These are phyloP conservation scores for Eutreptiella sp. DNA, from an alignment of 208 protist genomes.

Conservation along the genomic window DNA sequence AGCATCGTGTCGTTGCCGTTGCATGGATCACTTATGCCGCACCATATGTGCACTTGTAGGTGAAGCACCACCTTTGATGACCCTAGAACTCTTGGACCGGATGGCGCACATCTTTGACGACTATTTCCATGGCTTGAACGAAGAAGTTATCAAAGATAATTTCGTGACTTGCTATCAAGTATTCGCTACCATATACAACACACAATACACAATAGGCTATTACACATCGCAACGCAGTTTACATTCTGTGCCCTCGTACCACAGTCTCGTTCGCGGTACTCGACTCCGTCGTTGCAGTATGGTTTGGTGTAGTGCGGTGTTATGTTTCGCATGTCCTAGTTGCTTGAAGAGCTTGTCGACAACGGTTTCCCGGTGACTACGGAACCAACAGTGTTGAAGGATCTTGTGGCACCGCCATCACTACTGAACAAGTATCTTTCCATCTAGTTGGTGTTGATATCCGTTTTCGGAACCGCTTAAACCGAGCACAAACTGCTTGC, in stretches of 20 bases:
- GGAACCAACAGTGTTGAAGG: constrained; percentile 64
- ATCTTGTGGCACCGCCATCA: constrained; percentile 70
- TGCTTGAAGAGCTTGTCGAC: constrained; percentile 81
- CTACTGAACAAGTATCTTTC: constrained; percentile 68
- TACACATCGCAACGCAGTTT: no score
- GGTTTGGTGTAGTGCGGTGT: background rate
- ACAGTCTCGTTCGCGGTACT: background rate
- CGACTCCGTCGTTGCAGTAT: background rate
- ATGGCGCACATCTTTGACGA: constrained; percentile 53
- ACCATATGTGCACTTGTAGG: no score
- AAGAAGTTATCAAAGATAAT: constrained; percentile 70
- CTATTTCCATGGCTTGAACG: constrained; percentile 67
- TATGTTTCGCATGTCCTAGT: constrained; percentile 4
- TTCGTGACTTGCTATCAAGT: constrained; percentile 77
- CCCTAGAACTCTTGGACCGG: constrained; percentile 60
- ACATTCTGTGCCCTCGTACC: background rate
- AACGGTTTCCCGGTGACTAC: constrained; percentile 80
- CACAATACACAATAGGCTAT: no score
- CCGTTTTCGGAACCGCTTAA: constrained; percentile 18
- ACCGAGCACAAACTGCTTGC: background rate
- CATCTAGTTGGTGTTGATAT: constrained; percentile 29
- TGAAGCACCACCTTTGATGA: constrained; percentile 63
- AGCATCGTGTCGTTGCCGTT: no score
- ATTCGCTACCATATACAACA: no score
- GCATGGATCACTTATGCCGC: no score